These are phyloP conservation scores for Colletotrichum abscissum DNA, from an alignment of 2,329 filamentous ascomycete species.

Conservation along the genomic window DNA sequence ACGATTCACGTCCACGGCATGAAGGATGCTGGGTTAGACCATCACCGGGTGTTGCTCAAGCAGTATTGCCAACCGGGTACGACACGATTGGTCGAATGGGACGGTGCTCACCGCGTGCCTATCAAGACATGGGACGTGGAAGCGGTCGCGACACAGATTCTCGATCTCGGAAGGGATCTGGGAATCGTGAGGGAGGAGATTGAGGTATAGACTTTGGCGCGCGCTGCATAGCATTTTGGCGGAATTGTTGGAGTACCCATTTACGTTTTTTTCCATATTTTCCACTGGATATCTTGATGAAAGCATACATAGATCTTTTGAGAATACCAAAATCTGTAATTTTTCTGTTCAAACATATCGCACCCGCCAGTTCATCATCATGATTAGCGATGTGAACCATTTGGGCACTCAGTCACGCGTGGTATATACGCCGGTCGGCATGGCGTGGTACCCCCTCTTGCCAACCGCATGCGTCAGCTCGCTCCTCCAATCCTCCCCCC, in stretches of 20 bases:
- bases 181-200: constrained; percentile 11
- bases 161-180: constrained; percentile 58
- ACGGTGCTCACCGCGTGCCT: constrained; percentile 77
- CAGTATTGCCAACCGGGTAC: constrained; percentile 69
- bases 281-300: not conserved
- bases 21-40: constrained; percentile 67
- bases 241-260: constrained; percentile 4
- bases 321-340: constrained; percentile 15
- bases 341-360: not conserved
- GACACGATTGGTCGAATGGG: constrained; percentile 75
- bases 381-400: not conserved
- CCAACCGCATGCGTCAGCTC: constrained; percentile 52
- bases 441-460: constrained; percentile 56
- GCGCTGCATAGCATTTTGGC: not conserved
- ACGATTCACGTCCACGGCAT: constrained; percentile 77
- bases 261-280: not conserved
- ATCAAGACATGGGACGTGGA: constrained; percentile 75
- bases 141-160: constrained; percentile 62
- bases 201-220: constrained; percentile 9
- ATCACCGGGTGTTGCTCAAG: constrained; percentile 66
- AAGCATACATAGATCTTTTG: constrained; percentile 6
- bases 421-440: constrained; percentile 56
- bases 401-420: constrained; percentile 38
- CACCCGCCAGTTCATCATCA: not conserved
- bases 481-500: constrained; percentile 52